phyloP scores from a whole-genome alignment of 1,284 basidiomycete genomes.

The Malassezia furfur region DNA sequence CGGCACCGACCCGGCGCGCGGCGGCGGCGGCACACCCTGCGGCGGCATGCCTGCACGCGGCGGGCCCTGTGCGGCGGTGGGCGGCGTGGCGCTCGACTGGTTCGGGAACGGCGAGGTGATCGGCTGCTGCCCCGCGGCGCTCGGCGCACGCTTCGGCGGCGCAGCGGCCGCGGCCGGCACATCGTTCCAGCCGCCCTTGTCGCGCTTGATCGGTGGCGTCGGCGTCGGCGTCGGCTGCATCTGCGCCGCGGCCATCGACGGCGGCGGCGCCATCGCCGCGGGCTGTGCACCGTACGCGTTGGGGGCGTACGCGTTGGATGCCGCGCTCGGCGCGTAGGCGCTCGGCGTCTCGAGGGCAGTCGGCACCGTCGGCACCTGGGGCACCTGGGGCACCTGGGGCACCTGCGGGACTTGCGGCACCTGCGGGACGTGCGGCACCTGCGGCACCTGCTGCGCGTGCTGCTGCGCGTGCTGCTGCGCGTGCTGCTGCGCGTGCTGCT shows the following conservation, averaged over 20 bases:
- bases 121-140: constrained; percentile 29
- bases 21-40: constrained; percentile 4
- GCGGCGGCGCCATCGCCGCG: constrained; percentile 47
- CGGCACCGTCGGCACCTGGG: constrained; percentile 14
- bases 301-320: constrained; percentile 21
- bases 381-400: background rate
- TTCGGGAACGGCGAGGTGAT: constrained; percentile 87
- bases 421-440: background rate
- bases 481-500: background rate
- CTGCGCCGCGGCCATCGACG: background rate
- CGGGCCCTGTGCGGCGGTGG: constrained; percentile 4
- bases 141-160: constrained; percentile 43
- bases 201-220: constrained; percentile 54
- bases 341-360: constrained; percentile 18
- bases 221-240: constrained; percentile 40
- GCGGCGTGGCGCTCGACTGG: constrained; percentile 32
- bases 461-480: background rate
- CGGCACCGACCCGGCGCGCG: constrained; percentile 3
- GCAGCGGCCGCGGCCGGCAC: constrained; percentile 53
- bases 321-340: constrained; percentile 19
- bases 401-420: background rate
- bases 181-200: constrained; percentile 85
- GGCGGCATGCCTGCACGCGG: background rate
- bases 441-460: background rate
- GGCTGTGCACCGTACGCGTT: constrained; percentile 33